phyloP scores from a whole-genome alignment of 164 flowering plant genomes.

The Euptelea pleiosperma region DNA sequence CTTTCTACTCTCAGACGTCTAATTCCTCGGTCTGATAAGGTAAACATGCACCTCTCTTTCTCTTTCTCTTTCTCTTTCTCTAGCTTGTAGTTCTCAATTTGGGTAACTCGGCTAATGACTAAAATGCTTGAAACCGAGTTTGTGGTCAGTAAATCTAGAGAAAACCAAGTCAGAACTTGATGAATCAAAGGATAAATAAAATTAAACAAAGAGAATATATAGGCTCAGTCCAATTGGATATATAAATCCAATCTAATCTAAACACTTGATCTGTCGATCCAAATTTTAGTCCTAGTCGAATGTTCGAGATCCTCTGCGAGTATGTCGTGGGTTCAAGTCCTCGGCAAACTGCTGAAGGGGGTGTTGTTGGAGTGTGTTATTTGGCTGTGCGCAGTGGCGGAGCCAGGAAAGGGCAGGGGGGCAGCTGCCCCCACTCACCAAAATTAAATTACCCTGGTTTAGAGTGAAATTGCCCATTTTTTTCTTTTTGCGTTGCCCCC shows the following conservation, averaged over 20 bases:
- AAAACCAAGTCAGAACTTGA: background rate
- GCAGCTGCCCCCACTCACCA: no score
- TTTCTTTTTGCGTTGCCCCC: no score
- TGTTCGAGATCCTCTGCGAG: no score
- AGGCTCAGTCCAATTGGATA: background rate
- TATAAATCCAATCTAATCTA: background rate
- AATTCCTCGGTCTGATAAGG: slow-evolving; percentile 71
- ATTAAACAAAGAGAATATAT: background rate
- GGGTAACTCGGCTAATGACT: background rate
- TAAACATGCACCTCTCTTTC: slow-evolving; percentile 15
- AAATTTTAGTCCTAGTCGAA: no score
- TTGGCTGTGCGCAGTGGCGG: no score
- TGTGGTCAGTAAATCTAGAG: background rate
- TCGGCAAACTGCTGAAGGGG: no score
- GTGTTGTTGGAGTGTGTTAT: no score
- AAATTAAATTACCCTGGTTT: no score
- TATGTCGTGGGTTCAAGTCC: no score
- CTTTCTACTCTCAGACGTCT: slow-evolving; percentile 61
- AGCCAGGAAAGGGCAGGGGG: no score
- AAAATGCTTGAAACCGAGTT: background rate
- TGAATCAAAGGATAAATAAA: background rate
- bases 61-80: slow-evolving; percentile 3
- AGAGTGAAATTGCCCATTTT: no score
- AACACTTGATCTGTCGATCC: no score
- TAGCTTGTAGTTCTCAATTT: background rate